phyloP scores from a whole-genome alignment of 2,329 filamentous ascomycete species.

The Parastagonospora nodorum region DNA sequence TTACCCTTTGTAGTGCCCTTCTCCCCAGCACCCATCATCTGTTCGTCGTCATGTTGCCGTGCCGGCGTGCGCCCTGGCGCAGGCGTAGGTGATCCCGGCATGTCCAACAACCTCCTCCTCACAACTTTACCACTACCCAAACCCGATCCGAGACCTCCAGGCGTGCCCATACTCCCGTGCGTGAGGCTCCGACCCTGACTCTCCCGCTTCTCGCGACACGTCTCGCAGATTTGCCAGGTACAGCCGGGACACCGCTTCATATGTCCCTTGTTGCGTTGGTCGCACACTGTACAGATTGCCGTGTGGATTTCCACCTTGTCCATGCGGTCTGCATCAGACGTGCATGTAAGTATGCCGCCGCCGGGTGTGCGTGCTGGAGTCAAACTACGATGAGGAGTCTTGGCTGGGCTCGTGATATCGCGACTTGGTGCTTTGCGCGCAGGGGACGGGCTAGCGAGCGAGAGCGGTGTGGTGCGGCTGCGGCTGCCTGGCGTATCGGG shows the following conservation, averaged over 20 bases:
- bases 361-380: slow-evolving; percentile 13
- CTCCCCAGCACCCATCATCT: neutral
- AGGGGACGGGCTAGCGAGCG: neutral
- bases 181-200: slow-evolving; percentile 15
- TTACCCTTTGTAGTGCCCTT: neutral
- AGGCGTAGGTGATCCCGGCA: neutral
- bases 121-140: neutral
- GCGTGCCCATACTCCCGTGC: slow-evolving; percentile 28
- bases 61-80: neutral
- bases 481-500: neutral
- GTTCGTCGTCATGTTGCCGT: neutral
- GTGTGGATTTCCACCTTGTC: slow-evolving; percentile 35
- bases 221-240: slow-evolving; percentile 40
- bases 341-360: slow-evolving; percentile 14
- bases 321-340: slow-evolving; percentile 26
- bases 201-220: slow-evolving; percentile 27
- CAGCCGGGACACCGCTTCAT: slow-evolving; percentile 43
- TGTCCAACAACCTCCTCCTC: neutral
- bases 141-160: neutral
- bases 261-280: slow-evolving; percentile 34
- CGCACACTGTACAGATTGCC: slow-evolving; percentile 45
- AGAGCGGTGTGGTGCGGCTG: neutral
- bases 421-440: neutral
- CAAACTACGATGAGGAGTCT: neutral
- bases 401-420: neutral